Evolutionary conservation across 192 early-diverging fungal genomes (phyloP), one percentile per base, ranked within the genome.

Genomic region (Geranomyces variabilis): DNA sequence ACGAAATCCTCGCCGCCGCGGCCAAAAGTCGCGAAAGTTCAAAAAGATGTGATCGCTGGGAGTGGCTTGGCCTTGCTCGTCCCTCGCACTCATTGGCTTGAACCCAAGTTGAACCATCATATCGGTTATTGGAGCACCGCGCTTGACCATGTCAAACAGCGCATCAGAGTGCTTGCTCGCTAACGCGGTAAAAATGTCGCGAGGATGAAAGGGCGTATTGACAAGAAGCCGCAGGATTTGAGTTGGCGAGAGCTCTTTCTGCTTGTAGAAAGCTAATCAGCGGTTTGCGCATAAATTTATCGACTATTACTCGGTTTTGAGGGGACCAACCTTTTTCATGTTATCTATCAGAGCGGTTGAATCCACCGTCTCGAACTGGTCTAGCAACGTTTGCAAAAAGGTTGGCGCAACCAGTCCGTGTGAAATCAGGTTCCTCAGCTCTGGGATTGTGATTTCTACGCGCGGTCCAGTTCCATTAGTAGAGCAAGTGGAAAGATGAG

Each of bases 341-440:
- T 87, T 87, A 7, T 62, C 51, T 0, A 58, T 30, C 28, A 87
- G 71, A 26, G 75, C 69, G 31, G 65, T 56, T 0, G 63, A 46
- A 44, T 85, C 79, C 44, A 87, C 71, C 13, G 65, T 63, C 26
- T 60, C 49, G 64, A 72, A 86, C 57, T 84, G 79, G 1, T 70
- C 65, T 47, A 84, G 31, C 13, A 87, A 70, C 4, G 78, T 82
- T 29, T 79, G 73, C 19, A 87, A 51, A 58, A 83, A 79, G 2
- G 63, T 69, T 8, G 84, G 82, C 6, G 75, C 58, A 10, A 87
- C 67, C 10, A 86, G 57, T 22, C 86, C 86, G 63, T 86, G 83
- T 24, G 84, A 77, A 57, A 87, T 82, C 34, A 86, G 64, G 51
- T 73, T 83, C 29, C 80, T 75, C 28, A 87, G 68, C 55, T 87